phyloP scores from a whole-genome alignment of 306 rosid genomes.

The Potentilla sterilis region DNA sequence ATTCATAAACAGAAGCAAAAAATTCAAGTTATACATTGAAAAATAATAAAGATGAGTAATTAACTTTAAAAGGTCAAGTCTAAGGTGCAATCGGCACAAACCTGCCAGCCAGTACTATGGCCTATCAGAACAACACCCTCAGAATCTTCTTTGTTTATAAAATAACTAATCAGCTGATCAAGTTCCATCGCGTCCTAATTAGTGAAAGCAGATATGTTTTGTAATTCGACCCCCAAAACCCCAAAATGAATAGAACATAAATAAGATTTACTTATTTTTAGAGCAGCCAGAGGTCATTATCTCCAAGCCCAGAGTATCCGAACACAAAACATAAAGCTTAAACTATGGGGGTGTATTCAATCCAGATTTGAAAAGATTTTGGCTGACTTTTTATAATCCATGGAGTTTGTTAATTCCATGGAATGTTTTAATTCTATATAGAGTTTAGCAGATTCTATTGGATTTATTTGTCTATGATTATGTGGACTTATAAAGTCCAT shows the following conservation, averaged over 20 bases:
- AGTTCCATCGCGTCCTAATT: conserved; percentile 81
- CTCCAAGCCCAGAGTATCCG: conserved; percentile 13
- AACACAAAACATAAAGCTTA: conserved; percentile 18
- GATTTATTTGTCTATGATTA: too few species aligned
- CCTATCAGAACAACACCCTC: conserved; percentile 98
- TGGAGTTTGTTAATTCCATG: too few species aligned
- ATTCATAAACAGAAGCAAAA: conserved; percentile 34
- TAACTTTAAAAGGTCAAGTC: conserved; percentile 27
- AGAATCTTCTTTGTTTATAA: conserved; percentile 97
- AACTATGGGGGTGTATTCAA: too few species aligned
- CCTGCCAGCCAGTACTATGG: conserved; percentile 99
- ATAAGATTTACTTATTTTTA: background rate
- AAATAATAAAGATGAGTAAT: conserved; percentile 12
- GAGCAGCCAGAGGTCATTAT: conserved; percentile 1
- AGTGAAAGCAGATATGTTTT: background rate
- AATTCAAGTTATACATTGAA: conserved; percentile 14
- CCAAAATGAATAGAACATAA: background rate
- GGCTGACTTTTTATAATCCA: too few species aligned
- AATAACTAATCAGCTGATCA: conserved; percentile 84
- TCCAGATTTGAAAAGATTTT: too few species aligned
- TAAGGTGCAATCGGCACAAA: conserved; percentile 37
- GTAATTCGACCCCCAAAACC: conserved; percentile 1
- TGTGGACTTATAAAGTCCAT: too few species aligned
- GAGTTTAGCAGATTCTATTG: too few species aligned
- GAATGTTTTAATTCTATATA: too few species aligned